Evolutionary conservation across 495 filamentous ascomycete species (phyloP).

Genomic region (Halenospora varia): DNA sequence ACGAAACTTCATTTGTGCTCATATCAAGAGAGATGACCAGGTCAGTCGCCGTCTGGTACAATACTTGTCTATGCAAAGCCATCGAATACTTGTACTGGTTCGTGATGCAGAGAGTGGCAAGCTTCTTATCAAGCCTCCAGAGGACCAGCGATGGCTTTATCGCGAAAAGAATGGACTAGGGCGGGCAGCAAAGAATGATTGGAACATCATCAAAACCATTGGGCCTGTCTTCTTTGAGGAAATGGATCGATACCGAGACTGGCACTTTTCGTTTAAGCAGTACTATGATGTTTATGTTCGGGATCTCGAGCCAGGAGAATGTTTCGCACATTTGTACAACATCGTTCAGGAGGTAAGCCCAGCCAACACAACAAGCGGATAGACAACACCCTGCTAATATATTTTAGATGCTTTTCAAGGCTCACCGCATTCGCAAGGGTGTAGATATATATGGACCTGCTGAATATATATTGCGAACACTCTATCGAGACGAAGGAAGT

Average conservation of each 20-base stretch:
- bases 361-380: too few species aligned
- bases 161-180: constrained; percentile 41
- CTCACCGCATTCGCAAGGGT: constrained; percentile 27
- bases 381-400: too few species aligned
- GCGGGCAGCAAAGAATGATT: constrained; percentile 38
- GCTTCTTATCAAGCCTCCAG: constrained; percentile 36
- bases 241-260: constrained; percentile 35
- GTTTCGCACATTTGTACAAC: constrained; percentile 26
- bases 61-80: constrained; percentile 38
- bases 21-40: constrained; percentile 47
- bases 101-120: constrained; percentile 46
- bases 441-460: constrained; percentile 31
- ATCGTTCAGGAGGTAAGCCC: constrained; percentile 29
- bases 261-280: constrained; percentile 44
- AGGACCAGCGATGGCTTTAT: constrained; percentile 41
- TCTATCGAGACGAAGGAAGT: constrained; percentile 35
- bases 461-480: constrained; percentile 32
- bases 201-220: constrained; percentile 33
- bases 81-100: constrained; percentile 38
- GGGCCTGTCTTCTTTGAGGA: constrained; percentile 36
- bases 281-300: constrained; percentile 50
- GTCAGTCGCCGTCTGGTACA: constrained; percentile 48
- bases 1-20: constrained; percentile 45
- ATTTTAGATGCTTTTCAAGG: constrained; percentile 35
- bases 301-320: constrained; percentile 37